phyloP scores from a whole-genome alignment of 495 filamentous ascomycete genomes.

The Haplographium delicatum region DNA sequence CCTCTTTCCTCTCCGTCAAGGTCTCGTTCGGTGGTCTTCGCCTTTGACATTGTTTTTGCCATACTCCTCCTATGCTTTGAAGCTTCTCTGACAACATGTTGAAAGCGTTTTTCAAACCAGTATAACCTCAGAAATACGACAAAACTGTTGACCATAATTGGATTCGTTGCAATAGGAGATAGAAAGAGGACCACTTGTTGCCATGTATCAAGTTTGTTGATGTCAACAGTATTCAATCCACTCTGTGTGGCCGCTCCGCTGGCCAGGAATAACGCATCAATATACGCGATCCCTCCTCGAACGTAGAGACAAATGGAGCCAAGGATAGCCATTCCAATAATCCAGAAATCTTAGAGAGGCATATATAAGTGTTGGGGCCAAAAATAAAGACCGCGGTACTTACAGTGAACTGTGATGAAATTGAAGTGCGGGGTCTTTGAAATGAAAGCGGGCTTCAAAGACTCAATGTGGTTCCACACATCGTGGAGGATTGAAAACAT shows the following conservation, averaged over 20 bases:
- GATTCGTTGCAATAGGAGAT: conserved; percentile 69
- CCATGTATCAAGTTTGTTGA: conserved; percentile 69
- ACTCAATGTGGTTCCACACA: conserved; percentile 38
- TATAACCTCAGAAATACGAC: conserved; percentile 90
- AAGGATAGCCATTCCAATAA: conserved; percentile 62
- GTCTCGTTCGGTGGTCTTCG: conserved; percentile 39
- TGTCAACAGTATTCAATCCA: conserved; percentile 80
- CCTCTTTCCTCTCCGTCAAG: conserved; percentile 55
- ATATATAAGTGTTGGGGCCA: too few relatives aligned
- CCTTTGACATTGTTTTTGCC: conserved; percentile 47
- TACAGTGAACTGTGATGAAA: conserved; percentile 83
- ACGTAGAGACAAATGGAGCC: conserved; percentile 73
- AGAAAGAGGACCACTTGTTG: conserved; percentile 73
- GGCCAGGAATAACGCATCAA: conserved; percentile 85
- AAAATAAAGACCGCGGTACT: too few relatives aligned
- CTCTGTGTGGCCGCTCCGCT: conserved; percentile 82
- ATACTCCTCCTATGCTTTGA: conserved; percentile 38
- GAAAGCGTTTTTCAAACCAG: conserved; percentile 96
- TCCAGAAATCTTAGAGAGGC: conserved; percentile 83
- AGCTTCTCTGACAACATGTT: conserved; percentile 60
- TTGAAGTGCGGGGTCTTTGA: conserved; percentile 61
- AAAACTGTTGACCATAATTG: conserved; percentile 81
- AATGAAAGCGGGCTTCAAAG: conserved; percentile 43
- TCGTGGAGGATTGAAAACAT: conserved; percentile 11
- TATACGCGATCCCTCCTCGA: conserved; percentile 56